Evolutionary conservation across 768 basidiomycete species (phyloP).

Genomic region (Pleurotus ostreatus): DNA sequence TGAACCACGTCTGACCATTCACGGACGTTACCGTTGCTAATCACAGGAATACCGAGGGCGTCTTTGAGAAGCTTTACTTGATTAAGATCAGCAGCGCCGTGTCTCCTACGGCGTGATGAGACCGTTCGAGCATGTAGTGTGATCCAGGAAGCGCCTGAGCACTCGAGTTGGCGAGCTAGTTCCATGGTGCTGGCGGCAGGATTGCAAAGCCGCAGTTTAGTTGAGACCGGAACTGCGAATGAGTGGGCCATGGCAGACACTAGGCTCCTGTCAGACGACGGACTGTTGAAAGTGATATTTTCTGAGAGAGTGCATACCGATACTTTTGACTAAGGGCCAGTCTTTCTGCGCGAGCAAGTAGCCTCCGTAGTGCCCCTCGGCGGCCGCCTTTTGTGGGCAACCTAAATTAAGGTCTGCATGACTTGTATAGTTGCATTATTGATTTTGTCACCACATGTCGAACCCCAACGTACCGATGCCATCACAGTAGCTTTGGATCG

Average conservation of each 20-base stretch:
- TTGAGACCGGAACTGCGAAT: slow-evolving; percentile 59
- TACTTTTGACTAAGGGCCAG: slow-evolving; percentile 62
- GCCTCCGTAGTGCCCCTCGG: slow-evolving; percentile 65
- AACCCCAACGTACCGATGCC: slow-evolving; percentile 53
- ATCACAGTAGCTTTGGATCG: slow-evolving; percentile 57
- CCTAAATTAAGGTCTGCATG: slow-evolving; percentile 72
- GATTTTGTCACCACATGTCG: background rate
- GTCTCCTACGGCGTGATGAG: slow-evolving; percentile 63
- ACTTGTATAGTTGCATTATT: slow-evolving; percentile 12
- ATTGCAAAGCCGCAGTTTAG: slow-evolving; percentile 61
- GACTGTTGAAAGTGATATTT: background rate
- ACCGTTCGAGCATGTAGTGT: slow-evolving; percentile 74
- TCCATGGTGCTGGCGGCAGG: slow-evolving; percentile 49
- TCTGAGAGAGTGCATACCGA: slow-evolving; percentile 41
- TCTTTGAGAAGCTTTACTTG: slow-evolving; percentile 56
- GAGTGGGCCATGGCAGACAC: slow-evolving; percentile 64
- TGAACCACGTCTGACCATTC: slow-evolving; percentile 48
- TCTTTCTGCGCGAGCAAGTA: slow-evolving; percentile 73
- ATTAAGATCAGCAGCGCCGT: slow-evolving; percentile 65
- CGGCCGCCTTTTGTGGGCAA: slow-evolving; percentile 71
- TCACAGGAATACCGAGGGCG: slow-evolving; percentile 47
- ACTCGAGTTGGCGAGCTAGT: slow-evolving; percentile 54
- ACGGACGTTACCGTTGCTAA: slow-evolving; percentile 80
- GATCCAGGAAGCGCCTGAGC: slow-evolving; percentile 66
- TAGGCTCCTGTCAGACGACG: slow-evolving; percentile 18